These are phyloP conservation scores for Rubia balearica DNA, from an alignment of 305 asterid species.

Conservation along the genomic window DNA sequence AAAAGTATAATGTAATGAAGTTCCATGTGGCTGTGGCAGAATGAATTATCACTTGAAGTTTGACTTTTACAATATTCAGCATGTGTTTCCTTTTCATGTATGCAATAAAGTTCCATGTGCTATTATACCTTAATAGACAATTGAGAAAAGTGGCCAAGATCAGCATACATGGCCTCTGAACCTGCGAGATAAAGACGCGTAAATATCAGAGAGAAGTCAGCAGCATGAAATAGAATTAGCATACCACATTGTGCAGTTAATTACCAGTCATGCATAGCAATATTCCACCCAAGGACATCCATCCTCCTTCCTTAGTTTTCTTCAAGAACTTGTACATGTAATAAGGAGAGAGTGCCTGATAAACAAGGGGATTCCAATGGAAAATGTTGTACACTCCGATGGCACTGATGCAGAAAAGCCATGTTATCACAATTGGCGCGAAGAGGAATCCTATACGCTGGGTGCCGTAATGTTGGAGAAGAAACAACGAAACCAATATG, in stretches of 20 bases:
- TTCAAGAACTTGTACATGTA: constrained; percentile 91
- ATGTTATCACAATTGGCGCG: constrained; percentile 72
- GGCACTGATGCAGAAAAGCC: constrained; percentile 90
- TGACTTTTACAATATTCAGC: too few species aligned
- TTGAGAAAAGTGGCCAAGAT: constrained; percentile 94
- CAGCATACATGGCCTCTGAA: constrained; percentile 97
- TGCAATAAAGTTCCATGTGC: neutral
- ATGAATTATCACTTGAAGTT: too few species aligned
- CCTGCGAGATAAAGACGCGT: constrained; percentile 31
- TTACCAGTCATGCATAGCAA: constrained; percentile 79
- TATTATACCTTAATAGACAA: constrained; percentile 66
- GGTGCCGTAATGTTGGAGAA: constrained; percentile 85
- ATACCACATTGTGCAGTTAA: constrained; percentile 1
- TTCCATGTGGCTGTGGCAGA: too few species aligned
- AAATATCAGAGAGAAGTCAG: constrained; percentile 3
- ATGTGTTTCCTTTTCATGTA: too few species aligned
- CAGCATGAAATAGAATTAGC: neutral
- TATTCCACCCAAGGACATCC: constrained; percentile 95
- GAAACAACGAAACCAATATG: constrained; percentile 66
- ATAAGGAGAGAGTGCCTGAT: constrained; percentile 85
- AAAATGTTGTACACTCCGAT: constrained; percentile 78
- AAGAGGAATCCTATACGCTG: constrained; percentile 74
- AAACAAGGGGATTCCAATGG: constrained; percentile 76
- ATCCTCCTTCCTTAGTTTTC: constrained; percentile 67
- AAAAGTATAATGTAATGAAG: too few species aligned